Conservation (phyloP, 106 monocot genomes). For the Dioscorea dumetorum region DNA sequence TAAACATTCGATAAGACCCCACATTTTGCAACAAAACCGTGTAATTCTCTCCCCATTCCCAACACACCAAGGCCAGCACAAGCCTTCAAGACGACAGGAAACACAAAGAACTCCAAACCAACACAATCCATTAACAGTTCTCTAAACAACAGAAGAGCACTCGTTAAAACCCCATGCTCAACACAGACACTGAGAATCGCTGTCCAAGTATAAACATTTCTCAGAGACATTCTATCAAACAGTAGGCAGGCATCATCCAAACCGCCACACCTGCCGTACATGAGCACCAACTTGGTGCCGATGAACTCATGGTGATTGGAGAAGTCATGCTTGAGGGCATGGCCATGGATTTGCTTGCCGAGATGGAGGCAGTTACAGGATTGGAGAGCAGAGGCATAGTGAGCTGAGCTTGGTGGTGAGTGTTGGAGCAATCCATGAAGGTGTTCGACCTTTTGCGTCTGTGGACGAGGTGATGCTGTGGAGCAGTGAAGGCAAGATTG, state of each 20-base stretch:
- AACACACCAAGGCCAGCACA: slow-evolving; percentile 18
- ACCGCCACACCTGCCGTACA: slow-evolving; percentile 27
- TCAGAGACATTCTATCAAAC: slow-evolving; percentile 45
- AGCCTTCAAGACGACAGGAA: slow-evolving; percentile 32
- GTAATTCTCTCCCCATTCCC: slow-evolving; percentile 23
- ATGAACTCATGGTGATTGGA: slow-evolving; percentile 30
- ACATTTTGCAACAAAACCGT: slow-evolving; percentile 28
- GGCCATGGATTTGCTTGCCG: slow-evolving; percentile 43
- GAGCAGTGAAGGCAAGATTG: neutral
- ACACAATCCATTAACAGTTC: slow-evolving; percentile 14
- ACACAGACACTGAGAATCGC: slow-evolving; percentile 27
- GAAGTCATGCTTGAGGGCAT: slow-evolving; percentile 31
- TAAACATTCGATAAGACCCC: slow-evolving; percentile 26
- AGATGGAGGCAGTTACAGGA: slow-evolving; percentile 29
- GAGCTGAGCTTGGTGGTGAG: slow-evolving; percentile 5
- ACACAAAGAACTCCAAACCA: slow-evolving; percentile 39
- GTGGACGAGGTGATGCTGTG: neutral
- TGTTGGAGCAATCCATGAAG: neutral
- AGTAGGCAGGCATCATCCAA: slow-evolving; percentile 13
- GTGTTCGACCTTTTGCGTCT: neutral
- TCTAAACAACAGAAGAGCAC: slow-evolving; percentile 19
- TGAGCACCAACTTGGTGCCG: slow-evolving; percentile 29
- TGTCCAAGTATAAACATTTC: slow-evolving; percentile 36
- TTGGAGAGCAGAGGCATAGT: slow-evolving; percentile 23
- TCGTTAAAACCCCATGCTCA: slow-evolving; percentile 9